Conservation (phyloP, 148 eudicot species). For the Camellia lanceoleosa region DNA sequence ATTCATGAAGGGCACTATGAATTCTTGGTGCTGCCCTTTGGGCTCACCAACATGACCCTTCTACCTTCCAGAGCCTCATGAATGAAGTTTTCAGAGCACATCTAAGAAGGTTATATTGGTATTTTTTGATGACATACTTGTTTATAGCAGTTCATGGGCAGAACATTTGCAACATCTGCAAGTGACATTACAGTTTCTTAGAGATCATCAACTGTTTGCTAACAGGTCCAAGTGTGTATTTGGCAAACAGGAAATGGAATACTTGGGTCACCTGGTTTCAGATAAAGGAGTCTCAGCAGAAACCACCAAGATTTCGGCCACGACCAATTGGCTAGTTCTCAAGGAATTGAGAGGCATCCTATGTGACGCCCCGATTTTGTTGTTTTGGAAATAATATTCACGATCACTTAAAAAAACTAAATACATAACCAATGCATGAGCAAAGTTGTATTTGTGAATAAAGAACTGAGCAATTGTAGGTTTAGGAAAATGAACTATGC, state of each 20-base stretch:
- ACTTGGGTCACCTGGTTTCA: neutral
- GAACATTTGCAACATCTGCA: neutral
- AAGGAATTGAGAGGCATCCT: neutral
- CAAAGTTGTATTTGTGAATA: no score
- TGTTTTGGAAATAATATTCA: no score
- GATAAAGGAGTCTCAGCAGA: neutral
- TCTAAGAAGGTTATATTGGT: neutral
- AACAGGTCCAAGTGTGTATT: neutral
- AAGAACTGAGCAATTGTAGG: no score
- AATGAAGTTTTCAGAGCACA: neutral
- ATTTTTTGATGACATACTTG: neutral
- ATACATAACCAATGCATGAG: no score
- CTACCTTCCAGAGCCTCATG: neutral
- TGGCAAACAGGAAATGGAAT: neutral
- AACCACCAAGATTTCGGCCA: neutral
- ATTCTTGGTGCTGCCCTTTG: neutral
- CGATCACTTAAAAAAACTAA: no score
- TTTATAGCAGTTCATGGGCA: neutral
- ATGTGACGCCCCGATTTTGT: no score
- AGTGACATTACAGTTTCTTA: neutral
- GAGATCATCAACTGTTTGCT: no score
- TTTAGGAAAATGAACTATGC: no score
- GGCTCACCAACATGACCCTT: neutral
- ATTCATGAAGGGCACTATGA: neutral
- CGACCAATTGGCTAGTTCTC: no score